These are phyloP conservation scores for Phytophthora pistaciae DNA, from an alignment of 352 stramenopile genomes.

Conservation along the genomic window DNA sequence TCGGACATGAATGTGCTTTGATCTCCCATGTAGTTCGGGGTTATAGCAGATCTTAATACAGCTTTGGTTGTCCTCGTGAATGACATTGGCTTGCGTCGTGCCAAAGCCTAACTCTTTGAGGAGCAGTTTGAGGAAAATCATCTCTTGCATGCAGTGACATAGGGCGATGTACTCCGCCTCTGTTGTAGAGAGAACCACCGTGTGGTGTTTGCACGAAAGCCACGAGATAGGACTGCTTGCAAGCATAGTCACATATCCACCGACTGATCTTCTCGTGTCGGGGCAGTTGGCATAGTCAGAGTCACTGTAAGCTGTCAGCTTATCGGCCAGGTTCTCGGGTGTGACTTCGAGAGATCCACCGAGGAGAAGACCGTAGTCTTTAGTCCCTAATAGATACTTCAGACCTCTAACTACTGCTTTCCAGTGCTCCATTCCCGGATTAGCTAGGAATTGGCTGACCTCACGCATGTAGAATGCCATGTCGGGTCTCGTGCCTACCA, in stretches of 20 bases:
- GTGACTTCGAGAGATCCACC: background rate
- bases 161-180: constrained; percentile 6
- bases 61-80: constrained; percentile 47
- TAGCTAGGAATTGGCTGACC: constrained; percentile 25
- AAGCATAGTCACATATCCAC: background rate
- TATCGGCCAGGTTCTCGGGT: constrained; percentile 3
- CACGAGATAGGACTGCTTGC: constrained; percentile 11
- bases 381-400: constrained; percentile 21
- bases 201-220: constrained; percentile 19
- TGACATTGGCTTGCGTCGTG: constrained; percentile 11
- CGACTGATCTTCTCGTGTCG: too few relatives aligned
- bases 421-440: constrained; percentile 28
- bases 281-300: constrained; percentile 9
- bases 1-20: constrained; percentile 50
- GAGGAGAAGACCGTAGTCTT: constrained; percentile 14
- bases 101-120: constrained; percentile 1
- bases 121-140: constrained; percentile 9
- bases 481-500: constrained; percentile 26
- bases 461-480: constrained; percentile 22
- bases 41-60: constrained; percentile 44
- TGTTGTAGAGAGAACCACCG: constrained; percentile 3
- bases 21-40: constrained; percentile 31
- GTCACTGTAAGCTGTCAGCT: constrained; percentile 8
- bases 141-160: constrained; percentile 9
- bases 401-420: constrained; percentile 20